Base-by-base conservation (phyloP, 1,139 yeast genomes). In the Geotrichum bryndzae region DNA sequence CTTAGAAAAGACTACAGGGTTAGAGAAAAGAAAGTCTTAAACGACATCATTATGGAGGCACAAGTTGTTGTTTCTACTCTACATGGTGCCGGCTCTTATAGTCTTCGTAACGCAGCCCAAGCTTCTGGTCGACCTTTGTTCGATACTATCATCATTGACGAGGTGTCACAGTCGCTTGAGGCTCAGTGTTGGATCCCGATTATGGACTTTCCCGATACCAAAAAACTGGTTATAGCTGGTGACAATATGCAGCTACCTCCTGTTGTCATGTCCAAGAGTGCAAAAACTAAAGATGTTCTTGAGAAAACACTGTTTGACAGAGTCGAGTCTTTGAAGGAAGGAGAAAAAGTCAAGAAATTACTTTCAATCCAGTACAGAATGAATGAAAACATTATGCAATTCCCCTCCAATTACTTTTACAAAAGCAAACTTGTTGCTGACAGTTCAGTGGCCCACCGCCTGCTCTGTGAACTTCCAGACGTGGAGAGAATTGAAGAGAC, bases 161-260 rank as follows among this genome's bases (percentile, higher is more conserved):
- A 94, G 74, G 97, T 94, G 0, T 90, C 97, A 0, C 99, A 94
- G 73, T 82, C 97, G 3, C 75, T 92, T 62, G 97, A 94, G 70
- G 96, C 98, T 0, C 96, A 94, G 69, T 91, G 97, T 71, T 92
- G 98, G 98, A 90, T 94, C 38, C 98, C 99, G 0, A 66, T 94
- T n/a, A 78, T 90, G 18, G 82, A 81, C 57, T 90, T 87, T 68
- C 77, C 82, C 50, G 79, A 83, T 4, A 82, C 86, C 50, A 80
- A 81, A 51, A 80, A 85, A 63, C 73, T 92, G 38, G 83, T 92
- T 0, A 81, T 76, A 41, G 78, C 79, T 11, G 79, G 79, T 15
- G 98, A 92, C 71, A 88, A 90, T 70, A 84, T 86, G 77, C 97
- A 92, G 73, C 76, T 92, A 48, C 92, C 97, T 1, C 74, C 76